Base-by-base conservation (phyloP, 2,329 filamentous ascomycete genomes). In the Xylariaceae sp. region DNA sequence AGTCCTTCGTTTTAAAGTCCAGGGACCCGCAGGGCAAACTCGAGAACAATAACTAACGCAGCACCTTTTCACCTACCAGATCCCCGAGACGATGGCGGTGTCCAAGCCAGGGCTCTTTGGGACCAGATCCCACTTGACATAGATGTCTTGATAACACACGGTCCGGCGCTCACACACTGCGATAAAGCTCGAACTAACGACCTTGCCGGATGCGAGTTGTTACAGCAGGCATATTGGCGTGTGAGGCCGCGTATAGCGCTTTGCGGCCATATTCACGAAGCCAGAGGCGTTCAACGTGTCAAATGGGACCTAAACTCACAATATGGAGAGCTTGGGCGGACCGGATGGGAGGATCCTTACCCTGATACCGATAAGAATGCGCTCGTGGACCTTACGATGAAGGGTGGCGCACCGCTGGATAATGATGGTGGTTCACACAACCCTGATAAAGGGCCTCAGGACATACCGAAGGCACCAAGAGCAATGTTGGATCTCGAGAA, bases 221-320 rank as follows among this genome's bases (percentile, higher is more conserved):
- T 91, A 13, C 70, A 78, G 9, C 71, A 73, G 47, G 75, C 78
- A 0, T 70, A 90, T 19, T 81, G 79, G 75, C 71, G 78, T 6
- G 78, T 87, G 3, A 75, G 84, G 38, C 88, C 88, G 5, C 73
- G 75, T 48, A 71, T 91, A 45, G 81, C 82, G 17, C 74, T 91
- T 16, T 90, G 84, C 62, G 88, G 88, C 1, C 88, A 91, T 67
- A 80, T 89, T 31, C 87, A 91, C 66, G 80, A 83, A 55, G 84
- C 78, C 4, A 74, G 88, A 58, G 88, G 87, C 12, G 82, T 76
- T 10, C 76, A 86, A 62, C 72, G 81, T 22, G 75, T 91, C 31
- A 68, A 66, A 18, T 91, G 88, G 88, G 74, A 79, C 54, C 64
- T 79, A 22, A 70, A 75, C 38, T 65, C 72, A 13, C 67, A 68